Evolutionary conservation across 495 filamentous ascomycete species (phyloP).

Genomic region (Apodospora peruviana): DNA sequence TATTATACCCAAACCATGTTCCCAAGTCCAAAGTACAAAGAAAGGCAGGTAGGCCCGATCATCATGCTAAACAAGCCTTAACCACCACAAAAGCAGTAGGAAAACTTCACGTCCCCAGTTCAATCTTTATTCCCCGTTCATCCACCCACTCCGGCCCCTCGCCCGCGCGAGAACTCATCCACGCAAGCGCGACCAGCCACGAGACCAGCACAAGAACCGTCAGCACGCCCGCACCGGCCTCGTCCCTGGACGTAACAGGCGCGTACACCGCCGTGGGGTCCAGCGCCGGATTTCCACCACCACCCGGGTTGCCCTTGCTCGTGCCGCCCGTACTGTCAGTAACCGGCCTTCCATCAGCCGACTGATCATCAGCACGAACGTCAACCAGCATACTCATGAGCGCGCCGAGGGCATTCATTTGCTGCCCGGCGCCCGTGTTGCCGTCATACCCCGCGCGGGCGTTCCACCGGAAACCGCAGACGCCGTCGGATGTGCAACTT

Average conservation of each 20-base stretch:
- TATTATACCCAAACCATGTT: too few species aligned
- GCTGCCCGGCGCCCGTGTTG: conserved; percentile 54
- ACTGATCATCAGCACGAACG: neutral
- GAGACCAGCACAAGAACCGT: conserved; percentile 36
- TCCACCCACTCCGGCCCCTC: conserved; percentile 5
- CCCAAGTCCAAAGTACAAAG: too few species aligned
- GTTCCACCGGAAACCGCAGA: conserved; percentile 52
- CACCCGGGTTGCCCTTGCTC: conserved; percentile 15
- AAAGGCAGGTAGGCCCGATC: too few species aligned
- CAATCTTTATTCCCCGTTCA: too few species aligned
- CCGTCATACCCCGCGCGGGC: conserved; percentile 52
- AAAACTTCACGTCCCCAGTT: too few species aligned
- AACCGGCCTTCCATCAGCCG: conserved; percentile 11
- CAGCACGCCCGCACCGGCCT: conserved; percentile 51
- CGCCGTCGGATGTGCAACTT: conserved; percentile 55
- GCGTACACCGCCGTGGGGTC: neutral
- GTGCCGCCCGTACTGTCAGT: conserved; percentile 16
- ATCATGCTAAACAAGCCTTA: too few species aligned
- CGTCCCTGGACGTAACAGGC: conserved; percentile 41
- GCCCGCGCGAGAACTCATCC: neutral
- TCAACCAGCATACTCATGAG: conserved; percentile 48
- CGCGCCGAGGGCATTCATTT: conserved; percentile 62
- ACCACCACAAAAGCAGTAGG: too few species aligned
- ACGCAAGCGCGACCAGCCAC: conserved; percentile 15
- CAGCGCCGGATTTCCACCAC: conserved; percentile 8